phyloP scores from a whole-genome alignment of 2,329 filamentous ascomycete species.

The Ceratocystis cubensis region DNA sequence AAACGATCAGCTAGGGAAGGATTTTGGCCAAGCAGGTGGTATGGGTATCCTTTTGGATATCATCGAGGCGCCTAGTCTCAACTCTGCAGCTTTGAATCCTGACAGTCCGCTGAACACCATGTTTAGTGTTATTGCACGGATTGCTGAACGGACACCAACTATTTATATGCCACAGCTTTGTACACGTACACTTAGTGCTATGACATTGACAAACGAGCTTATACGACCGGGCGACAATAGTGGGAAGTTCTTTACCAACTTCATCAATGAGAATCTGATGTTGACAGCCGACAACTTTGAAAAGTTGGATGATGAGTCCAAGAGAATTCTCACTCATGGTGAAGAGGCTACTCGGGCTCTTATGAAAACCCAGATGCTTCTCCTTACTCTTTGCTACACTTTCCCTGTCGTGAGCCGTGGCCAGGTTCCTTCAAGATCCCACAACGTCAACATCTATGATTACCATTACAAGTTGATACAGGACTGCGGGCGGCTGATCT shows the following conservation, averaged over 20 bases:
- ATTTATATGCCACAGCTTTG: constrained; percentile 72
- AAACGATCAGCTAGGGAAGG: constrained; percentile 57
- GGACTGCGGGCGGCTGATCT: constrained; percentile 63
- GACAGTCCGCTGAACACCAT: constrained; percentile 19
- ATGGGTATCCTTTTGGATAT: constrained; percentile 77
- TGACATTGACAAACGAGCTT: constrained; percentile 57
- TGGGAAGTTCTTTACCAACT: constrained; percentile 59
- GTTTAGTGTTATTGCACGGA: constrained; percentile 15
- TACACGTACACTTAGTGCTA: constrained; percentile 55
- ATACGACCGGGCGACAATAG: constrained; percentile 37
- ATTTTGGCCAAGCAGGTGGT: constrained; percentile 67
- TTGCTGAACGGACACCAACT: constrained; percentile 70
- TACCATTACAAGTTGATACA: constrained; percentile 64
- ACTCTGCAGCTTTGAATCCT: constrained; percentile 47
- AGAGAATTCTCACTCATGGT: constrained; percentile 45
- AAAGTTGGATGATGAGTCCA: constrained; percentile 29
- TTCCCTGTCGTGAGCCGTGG: constrained; percentile 13
- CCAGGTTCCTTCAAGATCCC: constrained; percentile 35
- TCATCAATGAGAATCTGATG: constrained; percentile 38
- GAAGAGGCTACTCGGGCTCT: constrained; percentile 69
- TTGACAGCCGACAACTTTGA: constrained; percentile 28
- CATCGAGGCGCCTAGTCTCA: constrained; percentile 66
- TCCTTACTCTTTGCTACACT: constrained; percentile 27
- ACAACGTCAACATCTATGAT: constrained; percentile 70
- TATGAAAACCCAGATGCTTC: constrained; percentile 61